Conservation (phyloP, 2,329 filamentous ascomycete genomes). For the Dothideomycetidae sp. region DNA sequence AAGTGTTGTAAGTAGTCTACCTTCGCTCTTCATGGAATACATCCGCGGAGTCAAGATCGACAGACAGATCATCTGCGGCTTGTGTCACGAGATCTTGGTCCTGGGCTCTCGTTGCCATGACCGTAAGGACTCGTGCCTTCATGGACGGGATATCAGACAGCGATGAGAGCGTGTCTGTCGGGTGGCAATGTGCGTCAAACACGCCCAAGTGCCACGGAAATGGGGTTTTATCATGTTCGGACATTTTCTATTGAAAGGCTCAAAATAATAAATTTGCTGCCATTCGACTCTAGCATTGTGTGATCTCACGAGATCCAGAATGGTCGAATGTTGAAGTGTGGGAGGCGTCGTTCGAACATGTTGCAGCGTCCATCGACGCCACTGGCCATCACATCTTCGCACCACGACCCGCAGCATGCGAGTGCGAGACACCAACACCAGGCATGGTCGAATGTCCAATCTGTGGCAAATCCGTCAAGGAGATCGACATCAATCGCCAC, state of each 20-base stretch:
- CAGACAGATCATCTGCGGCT: constrained; percentile 38
- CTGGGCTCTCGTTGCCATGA: constrained; percentile 64
- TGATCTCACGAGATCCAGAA: no score
- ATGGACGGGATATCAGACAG: constrained; percentile 46
- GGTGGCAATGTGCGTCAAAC: constrained; percentile 72
- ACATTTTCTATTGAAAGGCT: no score
- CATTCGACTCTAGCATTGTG: no score
- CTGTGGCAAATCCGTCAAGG: constrained; percentile 58
- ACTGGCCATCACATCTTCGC: no score
- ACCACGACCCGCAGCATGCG: no score
- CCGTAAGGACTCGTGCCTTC: constrained; percentile 50
- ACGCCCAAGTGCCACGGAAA: constrained; percentile 59
- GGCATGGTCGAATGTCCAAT: constrained; percentile 62
- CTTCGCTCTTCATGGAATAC: constrained; percentile 6
- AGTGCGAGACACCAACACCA: constrained; percentile 1
- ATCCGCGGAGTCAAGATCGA: background rate
- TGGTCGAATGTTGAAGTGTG: no score
- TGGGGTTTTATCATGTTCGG: constrained; percentile 11
- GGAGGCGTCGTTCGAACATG: no score
- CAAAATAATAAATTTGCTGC: no score
- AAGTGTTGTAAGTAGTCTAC: constrained; percentile 7
- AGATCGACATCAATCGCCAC: constrained; percentile 71
- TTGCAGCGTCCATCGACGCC: no score
- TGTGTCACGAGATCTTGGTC: constrained; percentile 60
- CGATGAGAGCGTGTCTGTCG: constrained; percentile 59